Base-by-base conservation (phyloP, 306 rosid species). In the Cucurbita pepo region DNA sequence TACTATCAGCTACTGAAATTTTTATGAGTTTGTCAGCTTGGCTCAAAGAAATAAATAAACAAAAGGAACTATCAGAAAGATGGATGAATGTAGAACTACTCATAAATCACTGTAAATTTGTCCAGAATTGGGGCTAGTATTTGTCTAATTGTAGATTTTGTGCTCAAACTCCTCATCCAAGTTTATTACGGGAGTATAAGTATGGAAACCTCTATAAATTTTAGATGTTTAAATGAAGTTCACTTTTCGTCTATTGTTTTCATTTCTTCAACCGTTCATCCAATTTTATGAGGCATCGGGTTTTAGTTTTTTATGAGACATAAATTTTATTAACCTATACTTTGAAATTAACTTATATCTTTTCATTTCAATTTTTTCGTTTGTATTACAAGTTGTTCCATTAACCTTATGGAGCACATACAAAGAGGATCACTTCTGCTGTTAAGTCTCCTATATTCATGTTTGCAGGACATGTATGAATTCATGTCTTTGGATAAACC, bases 381-480 rank as follows among this genome's bases (percentile, higher is more conserved):
- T 60, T 60, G 12, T 34, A 60, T 36, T 60, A 37, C 16, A 6
- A 60, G 22, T 37, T 45, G 9, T 38, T 34, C 45, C 67, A 60
- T 34, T 34, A 45, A 60, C 67, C 22, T 60, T 37, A 60, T 60
- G 67, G 15, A 36, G 67, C 19, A 60, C 18, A 60, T 60, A 60
- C 45, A 34, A 60, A 34, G 44, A 60, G 44, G 67, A 60, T 60
- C 25, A 47, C n/a, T 47, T 67, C 19, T 47, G 72, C 19, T 66
- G 71, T 34, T 69, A 18, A 69, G 45, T 75, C 62, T 74, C 70
- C 63, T 50, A 64, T 74, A 50, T 59, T 76, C 14, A 47, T 45
- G 73, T 48, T 50, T 85, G 83, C 92, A 94, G 99, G 99, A 94
- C 82, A 94, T 95, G 99, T 95, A 95, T 83, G 95, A 88, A 4